These are phyloP conservation scores for Paramecium octaurelia DNA, from an alignment of 73 alveolate genomes.

Conservation along the genomic window DNA sequence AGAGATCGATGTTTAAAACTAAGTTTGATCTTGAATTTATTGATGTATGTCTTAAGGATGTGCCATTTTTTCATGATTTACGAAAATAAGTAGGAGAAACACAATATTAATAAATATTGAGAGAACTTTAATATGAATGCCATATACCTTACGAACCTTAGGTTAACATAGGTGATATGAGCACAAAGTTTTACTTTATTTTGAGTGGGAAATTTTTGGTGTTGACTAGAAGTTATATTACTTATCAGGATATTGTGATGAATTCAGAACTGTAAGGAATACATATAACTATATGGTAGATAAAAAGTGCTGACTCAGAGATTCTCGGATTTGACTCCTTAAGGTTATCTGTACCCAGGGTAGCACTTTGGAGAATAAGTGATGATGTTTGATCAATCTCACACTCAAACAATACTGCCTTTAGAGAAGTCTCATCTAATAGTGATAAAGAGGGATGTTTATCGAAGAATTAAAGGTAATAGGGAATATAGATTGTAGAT, in stretches of 20 bases:
- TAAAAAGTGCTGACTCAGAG: neutral
- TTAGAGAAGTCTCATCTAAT: slow-evolving; percentile 20
- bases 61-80: slow-evolving; percentile 16
- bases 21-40: slow-evolving; percentile 20
- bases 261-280: slow-evolving; percentile 19
- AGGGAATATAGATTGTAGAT: neutral
- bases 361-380: slow-evolving; percentile 41
- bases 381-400: slow-evolving; percentile 45
- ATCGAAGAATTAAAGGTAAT: slow-evolving; percentile 29
- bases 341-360: slow-evolving; percentile 17
- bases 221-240: neutral
- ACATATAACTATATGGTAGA: neutral
- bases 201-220: slow-evolving; percentile 4
- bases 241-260: neutral
- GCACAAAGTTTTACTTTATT: slow-evolving; percentile 28
- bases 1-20: slow-evolving; percentile 43
- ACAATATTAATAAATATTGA: neutral
- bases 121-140: slow-evolving; percentile 37
- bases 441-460: slow-evolving; percentile 19
- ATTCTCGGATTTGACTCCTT: neutral
- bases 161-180: slow-evolving; percentile 25
- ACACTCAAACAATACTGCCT: slow-evolving; percentile 20
- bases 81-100: slow-evolving; percentile 34
- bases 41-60: neutral
- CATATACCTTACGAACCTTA: slow-evolving; percentile 34